These are phyloP conservation scores for Mesembryanthemum crystallinum DNA, from an alignment of 148 eudicot species.

Conservation along the genomic window DNA sequence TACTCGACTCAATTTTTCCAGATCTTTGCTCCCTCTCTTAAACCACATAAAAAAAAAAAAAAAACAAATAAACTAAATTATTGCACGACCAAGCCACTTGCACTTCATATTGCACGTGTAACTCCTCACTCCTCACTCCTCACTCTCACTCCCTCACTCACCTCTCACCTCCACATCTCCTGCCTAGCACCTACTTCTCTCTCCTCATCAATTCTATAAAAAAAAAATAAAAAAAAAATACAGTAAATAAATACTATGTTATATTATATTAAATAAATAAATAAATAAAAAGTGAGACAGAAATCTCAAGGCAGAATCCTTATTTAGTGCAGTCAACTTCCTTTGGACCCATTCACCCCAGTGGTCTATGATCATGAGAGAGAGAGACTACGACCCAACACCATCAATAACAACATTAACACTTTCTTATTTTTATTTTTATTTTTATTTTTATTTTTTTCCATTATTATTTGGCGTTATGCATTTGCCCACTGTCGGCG, in stretches of 20 bases:
- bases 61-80: too few species aligned
- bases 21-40: conserved; percentile 21
- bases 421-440: too few species aligned
- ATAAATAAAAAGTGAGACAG: conserved; percentile 18
- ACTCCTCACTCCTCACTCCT: conserved; percentile 17
- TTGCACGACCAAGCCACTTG: conserved; percentile 21
- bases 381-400: conserved; percentile 5
- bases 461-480: neutral
- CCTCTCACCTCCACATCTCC: neutral
- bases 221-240: neutral
- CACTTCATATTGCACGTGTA: conserved; percentile 30
- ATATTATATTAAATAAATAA: too few species aligned
- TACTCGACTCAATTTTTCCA: conserved; percentile 19
- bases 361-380: neutral
- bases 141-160: neutral
- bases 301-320: conserved; percentile 37
- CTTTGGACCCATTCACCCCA: conserved; percentile 35
- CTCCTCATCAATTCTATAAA: neutral
- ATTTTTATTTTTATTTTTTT: too few species aligned
- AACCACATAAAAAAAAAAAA: neutral
- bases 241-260: too few species aligned
- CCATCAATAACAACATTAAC: neutral
- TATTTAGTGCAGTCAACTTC: conserved; percentile 30
- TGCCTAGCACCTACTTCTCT: neutral
- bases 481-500: neutral